A percentile compares a stretch with the other conserved stretches of the same genome.
These are phyloP conservation scores for Aspergillus mulundensis DNA, from an alignment of 495 filamentous ascomycete genomes.

Conservation along the genomic window DNA sequence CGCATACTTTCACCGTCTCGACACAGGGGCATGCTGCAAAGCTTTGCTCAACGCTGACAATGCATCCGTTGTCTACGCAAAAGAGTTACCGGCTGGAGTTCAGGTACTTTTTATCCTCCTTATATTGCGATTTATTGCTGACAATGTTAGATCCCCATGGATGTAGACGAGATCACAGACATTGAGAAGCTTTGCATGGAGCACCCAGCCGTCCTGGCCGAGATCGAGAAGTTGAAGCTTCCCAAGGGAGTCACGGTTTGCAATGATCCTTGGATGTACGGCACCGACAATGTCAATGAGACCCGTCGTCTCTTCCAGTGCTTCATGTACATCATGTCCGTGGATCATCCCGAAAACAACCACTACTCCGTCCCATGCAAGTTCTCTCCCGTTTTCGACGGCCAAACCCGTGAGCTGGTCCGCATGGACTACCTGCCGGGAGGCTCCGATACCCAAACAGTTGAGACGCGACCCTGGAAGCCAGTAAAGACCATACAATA, in stretches of 20 bases:
- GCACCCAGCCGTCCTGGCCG: slow-evolving; percentile 37
- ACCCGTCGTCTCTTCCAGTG: slow-evolving; percentile 41
- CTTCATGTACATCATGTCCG: slow-evolving; percentile 42
- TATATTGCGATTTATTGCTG: neutral
- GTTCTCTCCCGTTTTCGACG: slow-evolving; percentile 72
- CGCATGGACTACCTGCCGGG: slow-evolving; percentile 50
- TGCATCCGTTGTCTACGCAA: slow-evolving; percentile 33
- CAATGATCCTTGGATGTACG: slow-evolving; percentile 48
- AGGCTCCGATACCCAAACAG: slow-evolving; percentile 25
- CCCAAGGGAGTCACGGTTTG: slow-evolving; percentile 39
- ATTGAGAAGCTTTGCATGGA: slow-evolving; percentile 41
- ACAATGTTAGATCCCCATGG: slow-evolving; percentile 32
- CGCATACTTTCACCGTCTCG: slow-evolving; percentile 38
- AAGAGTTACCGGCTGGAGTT: slow-evolving; percentile 38
- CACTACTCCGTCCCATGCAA: slow-evolving; percentile 77
- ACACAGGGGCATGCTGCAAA: slow-evolving; percentile 41
- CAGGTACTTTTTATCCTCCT: slow-evolving; percentile 23
- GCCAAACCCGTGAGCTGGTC: slow-evolving; percentile 57
- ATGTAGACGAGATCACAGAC: slow-evolving; percentile 37
- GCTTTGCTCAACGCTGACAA: slow-evolving; percentile 41
- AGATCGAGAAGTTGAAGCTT: slow-evolving; percentile 41
- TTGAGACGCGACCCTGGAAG: slow-evolving; percentile 36
- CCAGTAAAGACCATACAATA: slow-evolving; percentile 55
- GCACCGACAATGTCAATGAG: slow-evolving; percentile 34
- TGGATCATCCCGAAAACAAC: slow-evolving; percentile 51